Evolutionary conservation across 331 rosid genomes (phyloP).

Genomic region (Ulmus americana): DNA sequence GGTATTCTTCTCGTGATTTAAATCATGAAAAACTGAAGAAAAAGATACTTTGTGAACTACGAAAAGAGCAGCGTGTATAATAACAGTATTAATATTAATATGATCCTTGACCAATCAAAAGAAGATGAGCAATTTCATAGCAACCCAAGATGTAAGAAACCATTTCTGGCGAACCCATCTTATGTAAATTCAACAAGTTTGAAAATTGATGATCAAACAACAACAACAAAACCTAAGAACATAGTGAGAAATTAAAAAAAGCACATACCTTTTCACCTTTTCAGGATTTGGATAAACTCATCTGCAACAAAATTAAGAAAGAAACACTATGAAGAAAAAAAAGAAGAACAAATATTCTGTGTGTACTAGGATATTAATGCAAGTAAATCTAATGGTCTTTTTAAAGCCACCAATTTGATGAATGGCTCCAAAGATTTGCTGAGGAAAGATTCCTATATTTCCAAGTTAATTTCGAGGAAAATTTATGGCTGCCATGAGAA

Average conservation of each 20-base stretch:
- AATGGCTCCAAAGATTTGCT: constrained; percentile 26
- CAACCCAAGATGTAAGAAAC: constrained; percentile 1
- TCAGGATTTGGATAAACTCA: constrained; percentile 5
- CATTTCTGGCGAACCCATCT: background rate
- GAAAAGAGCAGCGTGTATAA: too few relatives aligned
- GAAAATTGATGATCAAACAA: background rate
- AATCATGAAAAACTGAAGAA: too few relatives aligned
- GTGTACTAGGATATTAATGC: background rate
- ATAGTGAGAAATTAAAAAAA: background rate
- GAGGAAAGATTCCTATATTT: background rate
- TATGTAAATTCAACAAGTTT: background rate
- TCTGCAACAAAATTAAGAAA: background rate
- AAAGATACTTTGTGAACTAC: too few relatives aligned
- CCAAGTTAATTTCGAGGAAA: background rate
- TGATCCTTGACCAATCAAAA: background rate
- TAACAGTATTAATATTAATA: too few relatives aligned
- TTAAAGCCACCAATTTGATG: constrained; percentile 32
- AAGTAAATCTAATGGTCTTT: background rate
- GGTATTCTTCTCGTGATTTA: too few relatives aligned
- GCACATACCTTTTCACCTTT: background rate
- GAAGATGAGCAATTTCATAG: constrained; percentile 3
- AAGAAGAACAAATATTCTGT: background rate
- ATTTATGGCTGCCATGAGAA: constrained; percentile 22
- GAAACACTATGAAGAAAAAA: background rate
- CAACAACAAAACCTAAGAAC: background rate